Conservation (phyloP, 148 eudicot genomes). For the Drosera capensis region DNA sequence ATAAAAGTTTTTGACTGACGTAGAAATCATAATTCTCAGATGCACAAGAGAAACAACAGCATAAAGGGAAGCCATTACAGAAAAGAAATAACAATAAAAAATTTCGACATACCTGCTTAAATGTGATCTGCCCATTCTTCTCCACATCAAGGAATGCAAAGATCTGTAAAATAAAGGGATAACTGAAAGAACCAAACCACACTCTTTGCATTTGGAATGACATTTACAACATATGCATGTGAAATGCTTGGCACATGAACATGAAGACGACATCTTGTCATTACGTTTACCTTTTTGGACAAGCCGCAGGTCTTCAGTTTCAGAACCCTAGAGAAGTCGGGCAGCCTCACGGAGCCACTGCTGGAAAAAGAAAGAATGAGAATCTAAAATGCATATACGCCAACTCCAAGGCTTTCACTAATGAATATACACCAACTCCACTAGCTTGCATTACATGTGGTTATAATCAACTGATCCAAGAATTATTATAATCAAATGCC, state of each 20-base stretch:
- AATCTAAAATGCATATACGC: background rate
- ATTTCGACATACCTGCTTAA: slow-evolving; percentile 12
- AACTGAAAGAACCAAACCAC: background rate
- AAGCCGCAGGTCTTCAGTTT: slow-evolving; percentile 6
- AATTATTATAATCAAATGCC: no score
- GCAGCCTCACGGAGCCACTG: slow-evolving; percentile 7
- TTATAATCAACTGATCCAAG: no score
- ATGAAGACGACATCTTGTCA: no score
- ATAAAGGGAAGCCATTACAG: background rate
- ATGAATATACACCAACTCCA: background rate
- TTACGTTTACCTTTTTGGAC: slow-evolving; percentile 6
- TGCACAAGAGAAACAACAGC: background rate
- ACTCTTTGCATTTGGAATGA: background rate
- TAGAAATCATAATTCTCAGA: background rate
- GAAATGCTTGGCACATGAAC: no score
- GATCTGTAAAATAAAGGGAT: slow-evolving; percentile 4
- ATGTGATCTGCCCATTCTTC: slow-evolving; percentile 8
- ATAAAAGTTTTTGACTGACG: no score
- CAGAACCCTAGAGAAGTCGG: slow-evolving; percentile 4
- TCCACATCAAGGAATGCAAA: slow-evolving; percentile 10
- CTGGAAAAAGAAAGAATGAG: background rate
- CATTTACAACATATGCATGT: background rate
- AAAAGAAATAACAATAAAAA: no score
- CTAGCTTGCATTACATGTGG: background rate
- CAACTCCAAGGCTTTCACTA: background rate